Conservation (phyloP, 768 basidiomycete species). For the Suillus clintonianus region DNA sequence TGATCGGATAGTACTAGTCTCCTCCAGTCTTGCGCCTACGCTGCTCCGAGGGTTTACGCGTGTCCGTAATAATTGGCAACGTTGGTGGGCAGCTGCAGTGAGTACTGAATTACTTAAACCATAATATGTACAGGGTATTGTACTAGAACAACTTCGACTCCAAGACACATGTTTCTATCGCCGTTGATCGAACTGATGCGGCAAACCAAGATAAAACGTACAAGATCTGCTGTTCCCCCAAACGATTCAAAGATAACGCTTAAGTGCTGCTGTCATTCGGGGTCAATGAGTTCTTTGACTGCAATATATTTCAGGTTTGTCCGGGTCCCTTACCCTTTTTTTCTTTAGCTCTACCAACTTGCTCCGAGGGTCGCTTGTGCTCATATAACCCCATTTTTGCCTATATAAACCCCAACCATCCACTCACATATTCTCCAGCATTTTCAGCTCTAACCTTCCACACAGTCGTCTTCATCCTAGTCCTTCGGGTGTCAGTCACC, state of each 20-base stretch:
- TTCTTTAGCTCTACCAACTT: conserved; percentile 10
- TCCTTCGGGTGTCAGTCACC: conserved; percentile 14
- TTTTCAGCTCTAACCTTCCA: neutral
- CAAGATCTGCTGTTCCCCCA: neutral
- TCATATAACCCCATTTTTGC: conserved; percentile 20
- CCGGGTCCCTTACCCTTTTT: conserved; percentile 18
- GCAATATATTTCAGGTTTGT: neutral
- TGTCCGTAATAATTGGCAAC: neutral
- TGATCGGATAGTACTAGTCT: neutral
- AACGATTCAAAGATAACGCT: neutral
- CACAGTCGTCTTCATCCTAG: neutral
- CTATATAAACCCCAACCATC: conserved; percentile 25
- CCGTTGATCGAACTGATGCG: neutral
- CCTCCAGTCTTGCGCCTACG: neutral
- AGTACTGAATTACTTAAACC: neutral
- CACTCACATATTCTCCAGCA: neutral
- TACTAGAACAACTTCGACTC: conserved; percentile 1
- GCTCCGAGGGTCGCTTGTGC: conserved; percentile 5
- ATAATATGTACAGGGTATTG: neutral
- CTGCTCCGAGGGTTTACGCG: neutral
- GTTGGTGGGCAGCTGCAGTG: neutral
- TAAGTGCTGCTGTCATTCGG: conserved; percentile 1
- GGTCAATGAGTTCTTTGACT: neutral
- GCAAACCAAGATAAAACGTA: neutral
- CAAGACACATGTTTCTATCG: neutral